Conservation (phyloP, 164 flowering plant species). For the Protea cynaroides region DNA sequence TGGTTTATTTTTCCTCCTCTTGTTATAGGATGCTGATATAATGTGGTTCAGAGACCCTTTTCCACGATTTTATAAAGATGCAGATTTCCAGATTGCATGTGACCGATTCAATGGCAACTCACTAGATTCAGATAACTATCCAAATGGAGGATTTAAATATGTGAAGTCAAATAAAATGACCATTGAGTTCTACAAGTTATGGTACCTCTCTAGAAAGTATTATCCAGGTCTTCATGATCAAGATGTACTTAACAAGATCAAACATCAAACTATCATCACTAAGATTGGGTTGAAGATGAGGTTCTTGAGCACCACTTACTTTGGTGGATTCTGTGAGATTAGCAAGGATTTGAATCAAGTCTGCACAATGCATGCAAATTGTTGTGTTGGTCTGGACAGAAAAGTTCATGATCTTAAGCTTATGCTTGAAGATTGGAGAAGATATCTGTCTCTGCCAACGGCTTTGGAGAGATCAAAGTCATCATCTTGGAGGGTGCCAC, state of each 20-base stretch:
- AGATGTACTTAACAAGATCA: neutral
- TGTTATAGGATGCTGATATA: neutral
- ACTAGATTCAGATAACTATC: neutral
- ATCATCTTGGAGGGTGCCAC: no score
- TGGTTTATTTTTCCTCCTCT: neutral
- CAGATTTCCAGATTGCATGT: neutral
- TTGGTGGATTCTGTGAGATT: neutral
- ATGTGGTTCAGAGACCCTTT: neutral
- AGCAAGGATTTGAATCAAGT: neutral
- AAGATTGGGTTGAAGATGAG: neutral
- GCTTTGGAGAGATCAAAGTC: no score
- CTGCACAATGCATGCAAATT: no score
- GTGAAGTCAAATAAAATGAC: neutral
- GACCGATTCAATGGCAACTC: neutral
- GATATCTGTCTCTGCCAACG: no score
- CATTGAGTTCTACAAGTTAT: neutral
- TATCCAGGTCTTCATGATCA: neutral
- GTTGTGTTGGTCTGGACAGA: no score
- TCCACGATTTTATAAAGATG: neutral
- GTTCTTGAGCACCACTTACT: neutral
- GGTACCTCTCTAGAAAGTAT: neutral
- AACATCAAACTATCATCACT: neutral
- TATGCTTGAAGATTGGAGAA: no score
- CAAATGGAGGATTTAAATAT: neutral
- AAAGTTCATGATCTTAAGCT: no score